These are phyloP conservation scores for Biscogniauxia mediterranea DNA, from an alignment of 2,329 filamentous ascomycete species.

Conservation along the genomic window DNA sequence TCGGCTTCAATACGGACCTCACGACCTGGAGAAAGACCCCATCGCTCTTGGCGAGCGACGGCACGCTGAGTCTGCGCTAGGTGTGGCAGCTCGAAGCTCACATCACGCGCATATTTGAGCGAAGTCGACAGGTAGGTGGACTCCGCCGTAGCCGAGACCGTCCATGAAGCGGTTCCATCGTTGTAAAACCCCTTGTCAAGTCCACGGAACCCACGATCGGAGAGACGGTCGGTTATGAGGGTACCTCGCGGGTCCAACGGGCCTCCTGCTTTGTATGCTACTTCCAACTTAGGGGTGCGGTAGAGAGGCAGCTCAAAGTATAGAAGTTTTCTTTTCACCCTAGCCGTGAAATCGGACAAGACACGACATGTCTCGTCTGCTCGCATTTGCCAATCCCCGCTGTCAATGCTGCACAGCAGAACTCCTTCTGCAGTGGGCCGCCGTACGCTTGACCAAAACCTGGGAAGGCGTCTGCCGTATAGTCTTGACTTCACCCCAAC, in stretches of 20 bases:
- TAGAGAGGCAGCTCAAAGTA: constrained; percentile 29
- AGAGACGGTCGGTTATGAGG: constrained; percentile 2
- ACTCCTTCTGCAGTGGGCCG: constrained; percentile 35
- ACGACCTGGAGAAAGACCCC: neutral
- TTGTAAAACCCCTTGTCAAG: constrained; percentile 36
- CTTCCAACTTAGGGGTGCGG: constrained; percentile 39
- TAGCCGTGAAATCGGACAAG: constrained; percentile 32
- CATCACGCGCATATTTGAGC: constrained; percentile 14
- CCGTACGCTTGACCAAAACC: constrained; percentile 35
- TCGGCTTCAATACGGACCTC: constrained; percentile 42
- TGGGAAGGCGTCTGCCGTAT: constrained; percentile 21
- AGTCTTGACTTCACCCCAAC: constrained; percentile 30
- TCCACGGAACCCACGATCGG: constrained; percentile 36
- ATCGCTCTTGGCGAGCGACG: neutral
- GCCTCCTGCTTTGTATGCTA: constrained; percentile 37
- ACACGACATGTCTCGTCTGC: constrained; percentile 32
- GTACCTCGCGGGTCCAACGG: neutral
- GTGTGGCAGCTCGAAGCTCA: neutral
- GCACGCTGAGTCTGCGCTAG: neutral
- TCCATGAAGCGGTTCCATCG: constrained; percentile 36
- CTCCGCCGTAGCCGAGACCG: constrained; percentile 35
- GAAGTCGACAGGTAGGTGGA: constrained; percentile 23
- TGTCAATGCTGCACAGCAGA: constrained; percentile 40
- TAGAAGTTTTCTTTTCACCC: constrained; percentile 28
- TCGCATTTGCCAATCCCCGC: constrained; percentile 38